These are phyloP conservation scores for Ustilago hordei DNA, from an alignment of 1,284 basidiomycete species.

Conservation along the genomic window DNA sequence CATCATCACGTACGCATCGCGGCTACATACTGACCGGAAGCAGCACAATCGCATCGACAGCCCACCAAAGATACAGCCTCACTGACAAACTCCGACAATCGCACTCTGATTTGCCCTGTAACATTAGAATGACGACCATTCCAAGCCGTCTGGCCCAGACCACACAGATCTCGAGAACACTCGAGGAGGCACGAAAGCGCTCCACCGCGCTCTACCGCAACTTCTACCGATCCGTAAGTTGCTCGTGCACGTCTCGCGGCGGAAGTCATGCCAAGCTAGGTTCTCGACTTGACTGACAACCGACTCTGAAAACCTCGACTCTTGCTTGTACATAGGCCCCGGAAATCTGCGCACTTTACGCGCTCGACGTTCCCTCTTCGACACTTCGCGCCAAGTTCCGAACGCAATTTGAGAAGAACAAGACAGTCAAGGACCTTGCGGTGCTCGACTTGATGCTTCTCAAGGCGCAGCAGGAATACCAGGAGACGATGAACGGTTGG, in stretches of 20 bases:
- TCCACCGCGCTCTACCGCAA: slow-evolving; percentile 86
- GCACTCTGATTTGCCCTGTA: background rate
- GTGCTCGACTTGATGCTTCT: slow-evolving; percentile 88
- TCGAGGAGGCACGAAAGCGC: slow-evolving; percentile 79
- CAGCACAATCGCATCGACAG: background rate
- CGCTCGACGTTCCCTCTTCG: slow-evolving; percentile 84
- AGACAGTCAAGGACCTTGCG: slow-evolving; percentile 82
- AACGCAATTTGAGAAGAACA: slow-evolving; percentile 87
- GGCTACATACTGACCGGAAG: background rate
- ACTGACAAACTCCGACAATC: slow-evolving; percentile 7
- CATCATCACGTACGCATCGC: slow-evolving; percentile 32
- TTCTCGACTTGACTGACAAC: background rate
- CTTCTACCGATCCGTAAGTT: slow-evolving; percentile 88
- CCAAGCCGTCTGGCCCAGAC: slow-evolving; percentile 86
- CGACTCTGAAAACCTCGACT: too few relatives aligned
- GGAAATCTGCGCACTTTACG: slow-evolving; percentile 86
- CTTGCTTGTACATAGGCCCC: slow-evolving; percentile 77
- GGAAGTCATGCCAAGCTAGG: background rate
- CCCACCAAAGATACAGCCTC: background rate
- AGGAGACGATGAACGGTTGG: slow-evolving; percentile 93
- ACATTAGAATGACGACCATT: slow-evolving; percentile 80
- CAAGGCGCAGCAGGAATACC: slow-evolving; percentile 89
- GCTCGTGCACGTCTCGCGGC: background rate
- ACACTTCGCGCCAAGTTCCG: slow-evolving; percentile 85
- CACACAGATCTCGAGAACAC: slow-evolving; percentile 72